phyloP scores from a whole-genome alignment of 441 rosid genomes.

The Pelargonium fulgidum region DNA sequence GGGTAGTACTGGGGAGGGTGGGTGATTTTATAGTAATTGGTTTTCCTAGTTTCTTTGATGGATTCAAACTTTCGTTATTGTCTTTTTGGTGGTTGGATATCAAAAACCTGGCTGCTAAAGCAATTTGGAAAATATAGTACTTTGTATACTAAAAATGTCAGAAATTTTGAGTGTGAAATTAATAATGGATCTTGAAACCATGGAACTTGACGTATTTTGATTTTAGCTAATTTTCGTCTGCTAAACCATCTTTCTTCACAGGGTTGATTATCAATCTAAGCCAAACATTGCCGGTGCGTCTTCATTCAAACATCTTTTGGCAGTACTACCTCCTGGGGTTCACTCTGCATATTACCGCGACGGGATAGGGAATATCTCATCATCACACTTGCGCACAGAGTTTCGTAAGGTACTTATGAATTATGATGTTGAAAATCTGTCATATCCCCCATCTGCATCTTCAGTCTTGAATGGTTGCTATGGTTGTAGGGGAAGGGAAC shows the following conservation, averaged over 20 bases:
- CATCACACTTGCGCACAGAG: slow-evolving; percentile 76
- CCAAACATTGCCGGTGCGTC: slow-evolving; percentile 55
- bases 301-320: slow-evolving; percentile 74
- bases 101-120: neutral
- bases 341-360: slow-evolving; percentile 96
- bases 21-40: neutral
- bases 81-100: neutral
- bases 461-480: neutral
- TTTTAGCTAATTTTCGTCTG: neutral
- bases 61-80: neutral
- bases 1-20: neutral
- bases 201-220: neutral
- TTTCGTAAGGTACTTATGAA: slow-evolving; percentile 47
- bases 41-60: slow-evolving; percentile 6
- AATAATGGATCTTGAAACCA: neutral
- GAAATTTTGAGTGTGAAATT: neutral
- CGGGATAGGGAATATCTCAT: slow-evolving; percentile 93
- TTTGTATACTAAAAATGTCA: neutral
- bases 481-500: neutral
- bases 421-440: neutral
- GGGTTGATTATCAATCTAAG: slow-evolving; percentile 91
- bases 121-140: neutral
- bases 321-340: slow-evolving; percentile 84
- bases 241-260: slow-evolving; percentile 37
- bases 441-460: neutral